Evolutionary conservation across 495 filamentous ascomycete genomes (phyloP).

Genomic region (Aspergillus affinis): DNA sequence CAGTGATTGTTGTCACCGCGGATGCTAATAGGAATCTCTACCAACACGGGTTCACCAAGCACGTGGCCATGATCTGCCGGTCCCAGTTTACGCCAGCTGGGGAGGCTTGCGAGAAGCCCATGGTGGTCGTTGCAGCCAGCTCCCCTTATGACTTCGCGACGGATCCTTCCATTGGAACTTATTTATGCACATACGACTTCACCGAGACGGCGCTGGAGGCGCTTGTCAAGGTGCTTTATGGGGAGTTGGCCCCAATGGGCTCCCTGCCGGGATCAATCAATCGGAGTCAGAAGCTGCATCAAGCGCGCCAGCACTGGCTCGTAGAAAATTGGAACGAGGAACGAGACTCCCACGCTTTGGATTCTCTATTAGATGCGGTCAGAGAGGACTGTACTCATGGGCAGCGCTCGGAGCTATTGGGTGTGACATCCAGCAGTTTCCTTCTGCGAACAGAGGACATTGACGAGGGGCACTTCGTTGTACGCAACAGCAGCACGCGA

Average conservation of each 20-base stretch:
- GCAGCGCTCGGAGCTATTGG: constrained; percentile 59
- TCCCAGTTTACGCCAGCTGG: constrained; percentile 56
- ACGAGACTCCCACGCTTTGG: constrained; percentile 67
- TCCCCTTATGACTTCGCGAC: constrained; percentile 95
- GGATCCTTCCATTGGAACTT: constrained; percentile 81
- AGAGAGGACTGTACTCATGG: constrained; percentile 56
- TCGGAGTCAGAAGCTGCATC: constrained; percentile 77
- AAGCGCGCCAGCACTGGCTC: constrained; percentile 84
- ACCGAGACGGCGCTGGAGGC: constrained; percentile 85
- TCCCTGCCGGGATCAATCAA: constrained; percentile 76
- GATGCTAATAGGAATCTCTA: constrained; percentile 90
- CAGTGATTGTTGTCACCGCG: constrained; percentile 83
- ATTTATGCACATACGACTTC: constrained; percentile 91
- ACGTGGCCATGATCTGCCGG: constrained; percentile 92
- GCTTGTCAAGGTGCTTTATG: constrained; percentile 76
- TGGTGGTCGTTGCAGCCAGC: constrained; percentile 85
- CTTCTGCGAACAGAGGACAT: constrained; percentile 64
- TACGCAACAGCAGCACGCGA: constrained; percentile 85
- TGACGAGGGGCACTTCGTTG: constrained; percentile 82
- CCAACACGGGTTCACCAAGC: constrained; percentile 88
- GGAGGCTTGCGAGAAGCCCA: constrained; percentile 59
- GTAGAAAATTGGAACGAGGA: constrained; percentile 81
- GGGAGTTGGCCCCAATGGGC: constrained; percentile 70
- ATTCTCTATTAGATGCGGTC: constrained; percentile 63
- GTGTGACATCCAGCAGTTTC: constrained; percentile 73